Evolutionary conservation across 306 rosid genomes (phyloP), one percentile per base, ranked within the genome.

Genomic region (Malus sieversii): DNA sequence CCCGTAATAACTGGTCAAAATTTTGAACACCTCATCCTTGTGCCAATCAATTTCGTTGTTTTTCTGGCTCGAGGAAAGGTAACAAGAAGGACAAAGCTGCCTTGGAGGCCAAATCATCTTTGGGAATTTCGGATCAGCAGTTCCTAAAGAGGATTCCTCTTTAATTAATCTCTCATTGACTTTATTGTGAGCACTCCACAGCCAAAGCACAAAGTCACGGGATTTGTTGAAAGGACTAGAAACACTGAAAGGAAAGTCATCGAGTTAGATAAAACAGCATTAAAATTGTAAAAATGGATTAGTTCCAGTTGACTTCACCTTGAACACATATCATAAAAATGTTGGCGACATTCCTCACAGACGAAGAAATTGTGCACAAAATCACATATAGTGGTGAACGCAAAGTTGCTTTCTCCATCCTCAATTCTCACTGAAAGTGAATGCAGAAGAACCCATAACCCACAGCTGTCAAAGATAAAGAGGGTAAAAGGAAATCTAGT

Each of bases 271-370:
- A 82, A 53, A 74, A 66, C 14, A 66, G 73, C 60, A 48, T 52
- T 62, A 40, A 71, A 79, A 76, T 42, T 72, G 64, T 76, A 63
- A 71, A 73, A 64, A 68, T 30, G 60, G 16, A 46, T 15, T 22
- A 23, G 33, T 64, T 53, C 63, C 51, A 38, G 69, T 35, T 53
- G 60, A 67, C 57, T 77, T 62, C 85, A 90, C 97, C 93, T 90
- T 67, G 91, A 85, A 82, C 99, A 95, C 97, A 89, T 92, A 53
- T 84, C 66, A 76, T 86, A 90, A 85, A 95, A 95, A 75, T 95
- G 99, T 58, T 85, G 91, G 72, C 97, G 90, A 72, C 99, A 95
- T 86, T 95, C 99, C 89, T 95, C 97, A n/a, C 99, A 95, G 32
- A 88, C n/a, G 70, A 95, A 95, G 88, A 90, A 95, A 89, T 89